A percentile compares a stretch with the other conserved stretches of the same genome.
Conservation (phyloP, 805 yeast genomes). For the Wickerhamomyces queroliae region DNA sequence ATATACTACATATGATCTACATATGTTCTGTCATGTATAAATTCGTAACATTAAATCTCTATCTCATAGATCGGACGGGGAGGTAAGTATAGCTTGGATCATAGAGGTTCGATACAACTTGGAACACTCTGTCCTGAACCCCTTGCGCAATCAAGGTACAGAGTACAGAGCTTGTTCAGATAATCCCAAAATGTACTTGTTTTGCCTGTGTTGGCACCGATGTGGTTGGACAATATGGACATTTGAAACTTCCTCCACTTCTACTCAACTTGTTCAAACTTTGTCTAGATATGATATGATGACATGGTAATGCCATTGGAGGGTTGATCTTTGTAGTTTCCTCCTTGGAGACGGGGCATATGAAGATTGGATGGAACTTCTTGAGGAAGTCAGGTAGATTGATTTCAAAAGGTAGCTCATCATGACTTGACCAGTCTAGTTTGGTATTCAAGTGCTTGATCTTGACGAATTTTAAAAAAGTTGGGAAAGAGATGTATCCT, state of each 20-base stretch:
- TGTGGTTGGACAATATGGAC: slow-evolving; percentile 66
- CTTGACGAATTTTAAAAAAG: slow-evolving; percentile 41
- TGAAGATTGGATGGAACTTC: slow-evolving; percentile 56
- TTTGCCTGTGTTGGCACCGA: slow-evolving; percentile 35
- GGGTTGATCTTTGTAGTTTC: slow-evolving; percentile 52
- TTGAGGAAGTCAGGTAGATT: slow-evolving; percentile 45
- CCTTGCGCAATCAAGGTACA: not conserved
- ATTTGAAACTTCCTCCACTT: slow-evolving; percentile 46
- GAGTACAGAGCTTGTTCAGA: not conserved
- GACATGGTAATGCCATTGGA: slow-evolving; percentile 58
- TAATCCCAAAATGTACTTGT: slow-evolving; percentile 33
- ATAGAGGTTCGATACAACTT: not conserved
- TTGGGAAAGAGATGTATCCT: slow-evolving; percentile 49
- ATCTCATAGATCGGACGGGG: too few relatives aligned
- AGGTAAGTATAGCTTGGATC: not conserved
- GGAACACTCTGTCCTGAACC: not conserved
- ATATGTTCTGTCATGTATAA: too few relatives aligned
- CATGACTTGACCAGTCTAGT: slow-evolving; percentile 49
- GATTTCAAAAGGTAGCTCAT: slow-evolving; percentile 61
- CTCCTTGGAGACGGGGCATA: slow-evolving; percentile 66
- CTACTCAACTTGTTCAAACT: slow-evolving; percentile 42
- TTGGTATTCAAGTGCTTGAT: slow-evolving; percentile 30
- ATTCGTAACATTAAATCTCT: too few relatives aligned
- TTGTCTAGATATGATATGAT: slow-evolving; percentile 55
- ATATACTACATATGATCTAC: too few relatives aligned